Base-by-base conservation (phyloP, 1,284 basidiomycete genomes). In the Cystobasidium slooffiae region DNA sequence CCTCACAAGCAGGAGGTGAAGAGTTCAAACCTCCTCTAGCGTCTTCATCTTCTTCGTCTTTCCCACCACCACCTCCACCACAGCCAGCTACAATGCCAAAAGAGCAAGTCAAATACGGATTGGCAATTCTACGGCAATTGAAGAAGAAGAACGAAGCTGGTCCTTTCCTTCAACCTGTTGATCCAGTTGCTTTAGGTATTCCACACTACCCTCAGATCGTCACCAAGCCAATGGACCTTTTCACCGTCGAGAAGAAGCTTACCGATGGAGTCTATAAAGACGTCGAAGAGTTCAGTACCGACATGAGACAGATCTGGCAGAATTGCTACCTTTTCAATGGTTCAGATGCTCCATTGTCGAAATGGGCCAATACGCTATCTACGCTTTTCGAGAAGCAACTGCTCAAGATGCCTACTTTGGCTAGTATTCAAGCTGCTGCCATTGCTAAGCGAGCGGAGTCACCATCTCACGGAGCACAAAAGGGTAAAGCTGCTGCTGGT, bases 321-420 rank as follows among this genome's bases (percentile, higher is more conserved):
- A 99, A 99, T 81, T 93, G 92, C 78, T 83, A 89, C 68, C 89
- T 88, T 7, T 99, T 98, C 86, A 99, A 99, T 81, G 97, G 97
- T 0, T 87, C 89, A 1, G 92, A 94, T 72, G 94, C 97, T 81
- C 85, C 87, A 31, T 88, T 99, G 67, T 88, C 89, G 0, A 82
- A 85, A 43, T 91, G 91, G 85, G 95, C 92, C 3, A 89, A 89
- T 78, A 88, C 89, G 47, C 84, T 99, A 7, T 90, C 95, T 80
- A 88, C 89, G 63, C 87, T 90, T 14, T 97, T 95, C 80, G 93
- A 97, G 81, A 94, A 91, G 83, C 88, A 91, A 81, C 87, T 96
- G 76, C 91, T 91, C 82, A 89, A 92, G 74, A 85, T 93, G 82
- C 92, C 92, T n/a, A 84, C 88, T 16, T 55, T 73, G 31, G 62